A percentile compares a stretch with the other conserved stretches of the same genome.
Evolutionary conservation across 805 yeast genomes (phyloP).

Genomic region (Candida corydali): DNA sequence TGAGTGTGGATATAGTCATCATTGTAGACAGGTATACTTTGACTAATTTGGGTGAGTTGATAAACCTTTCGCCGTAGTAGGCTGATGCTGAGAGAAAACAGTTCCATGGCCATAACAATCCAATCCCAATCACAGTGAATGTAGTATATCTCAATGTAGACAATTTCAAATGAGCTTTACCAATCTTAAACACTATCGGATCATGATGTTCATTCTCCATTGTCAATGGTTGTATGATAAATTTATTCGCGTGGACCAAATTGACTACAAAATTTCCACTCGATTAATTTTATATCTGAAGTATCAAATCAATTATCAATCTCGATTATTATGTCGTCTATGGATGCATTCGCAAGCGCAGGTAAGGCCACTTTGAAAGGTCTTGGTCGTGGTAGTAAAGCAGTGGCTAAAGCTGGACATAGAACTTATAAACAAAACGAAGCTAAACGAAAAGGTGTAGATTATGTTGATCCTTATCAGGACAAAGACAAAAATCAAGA

Average conservation of each 20-base stretch:
- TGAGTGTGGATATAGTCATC: slow-evolving; percentile 80
- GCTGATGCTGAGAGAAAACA: slow-evolving; percentile 82
- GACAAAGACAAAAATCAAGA: slow-evolving; percentile 1
- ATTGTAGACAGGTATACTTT: slow-evolving; percentile 71
- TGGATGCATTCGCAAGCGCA: slow-evolving; percentile 44
- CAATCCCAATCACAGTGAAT: slow-evolving; percentile 66
- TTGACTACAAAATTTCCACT: too few relatives aligned
- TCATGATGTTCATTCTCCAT: too few relatives aligned
- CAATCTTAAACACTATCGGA: slow-evolving; percentile 16
- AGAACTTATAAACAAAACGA: slow-evolving; percentile 45
- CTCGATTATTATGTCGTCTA: slow-evolving; percentile 1
- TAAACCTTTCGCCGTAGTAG: slow-evolving; percentile 65
- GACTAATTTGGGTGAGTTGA: slow-evolving; percentile 45
- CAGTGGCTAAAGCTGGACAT: slow-evolving; percentile 48
- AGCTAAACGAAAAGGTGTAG: slow-evolving; percentile 20
- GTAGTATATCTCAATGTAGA: slow-evolving; percentile 48
- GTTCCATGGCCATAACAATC: slow-evolving; percentile 96
- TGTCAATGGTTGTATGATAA: too few relatives aligned
- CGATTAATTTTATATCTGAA: too few relatives aligned
- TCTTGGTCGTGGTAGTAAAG: slow-evolving; percentile 47
- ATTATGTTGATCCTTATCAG: slow-evolving; percentile 5
- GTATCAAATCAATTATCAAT: not conserved
- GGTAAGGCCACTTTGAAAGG: slow-evolving; percentile 48
- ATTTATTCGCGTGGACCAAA: too few relatives aligned
- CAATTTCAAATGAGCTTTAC: slow-evolving; percentile 7